Base-by-base conservation (phyloP, 306 rosid genomes). In the Inga leiocalycina region DNA sequence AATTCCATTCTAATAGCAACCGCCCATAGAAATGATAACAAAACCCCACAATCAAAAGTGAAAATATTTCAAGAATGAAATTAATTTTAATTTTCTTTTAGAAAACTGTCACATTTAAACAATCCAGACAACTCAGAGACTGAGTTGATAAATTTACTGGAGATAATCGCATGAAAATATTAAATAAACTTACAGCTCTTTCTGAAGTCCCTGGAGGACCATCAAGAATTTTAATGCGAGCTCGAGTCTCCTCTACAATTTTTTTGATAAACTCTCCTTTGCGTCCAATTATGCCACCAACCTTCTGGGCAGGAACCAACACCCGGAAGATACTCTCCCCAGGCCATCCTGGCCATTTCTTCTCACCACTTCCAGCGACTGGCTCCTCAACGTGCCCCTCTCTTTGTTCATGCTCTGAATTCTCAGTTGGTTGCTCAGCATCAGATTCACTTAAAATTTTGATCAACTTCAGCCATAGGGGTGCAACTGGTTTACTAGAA, bases 321-420 rank as follows among this genome's bases (percentile, higher is more conserved):
- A 97, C 94, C 75, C 99, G 89, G 64, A 94, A 97, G 84, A 97
- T 98, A 78, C 94, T 94, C 89, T 97, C 99, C 10, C 98, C 99
- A 0, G 99, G 99, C 99, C 97, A 97, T 74, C 99, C 99, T 0
- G 97, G 99, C 99, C 99, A 97, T 85, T 90, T 97, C 90, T 94
- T 97, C 88, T 97, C 99, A 34, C 82, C 89, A 84, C 82, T 87
- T 62, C 72, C 89, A 46, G 52, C 32, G n/a, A 74, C 84, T 27
- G 89, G 27, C 80, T 84, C 96, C 65, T 95, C 92, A 34, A 79
- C 88, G 11, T 22, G 88, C 77, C 15, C 79, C 77, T 73, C 83
- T 15, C 80, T 84, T 17, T 67, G 86, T 45, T 92, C 92, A 30
- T 48, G 35, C 61, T 79, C 90, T 37, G 83, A 20, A 72, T 43